Evolutionary conservation across 495 filamentous ascomycete species (phyloP).

Genomic region (Penicillium paxilli): DNA sequence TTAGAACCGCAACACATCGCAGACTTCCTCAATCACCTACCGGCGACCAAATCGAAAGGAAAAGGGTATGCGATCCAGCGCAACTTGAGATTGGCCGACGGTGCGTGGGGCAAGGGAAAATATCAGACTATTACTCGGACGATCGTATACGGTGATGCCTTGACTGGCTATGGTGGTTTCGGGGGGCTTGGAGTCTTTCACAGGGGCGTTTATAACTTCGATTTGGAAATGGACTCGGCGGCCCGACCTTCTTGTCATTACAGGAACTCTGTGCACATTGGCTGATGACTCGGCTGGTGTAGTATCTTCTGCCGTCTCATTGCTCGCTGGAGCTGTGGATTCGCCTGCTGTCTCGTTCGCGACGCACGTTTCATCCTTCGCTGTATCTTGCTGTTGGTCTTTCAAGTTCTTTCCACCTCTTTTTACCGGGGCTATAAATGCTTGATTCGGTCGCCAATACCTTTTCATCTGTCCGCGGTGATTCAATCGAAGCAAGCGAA

Average conservation of each 20-base stretch:
- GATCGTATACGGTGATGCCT: not conserved
- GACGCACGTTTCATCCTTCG: not conserved
- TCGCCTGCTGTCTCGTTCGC: not conserved
- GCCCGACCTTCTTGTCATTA: not conserved
- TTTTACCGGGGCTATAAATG: not conserved
- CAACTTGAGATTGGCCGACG: not conserved
- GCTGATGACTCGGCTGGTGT: not conserved
- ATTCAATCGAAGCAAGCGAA: not conserved
- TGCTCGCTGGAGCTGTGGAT: not conserved
- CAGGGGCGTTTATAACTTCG: not conserved
- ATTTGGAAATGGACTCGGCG: conserved; percentile 1
- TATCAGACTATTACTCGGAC: not conserved
- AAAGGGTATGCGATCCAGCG: not conserved
- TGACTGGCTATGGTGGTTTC: not conserved
- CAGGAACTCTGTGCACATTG: not conserved
- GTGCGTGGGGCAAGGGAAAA: not conserved
- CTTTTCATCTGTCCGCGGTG: not conserved
- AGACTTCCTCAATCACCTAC: not conserved
- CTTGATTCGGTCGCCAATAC: conserved; percentile 2
- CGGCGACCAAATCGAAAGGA: not conserved
- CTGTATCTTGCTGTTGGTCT: not conserved
- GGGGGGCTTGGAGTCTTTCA: not conserved
- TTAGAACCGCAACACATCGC: not conserved
- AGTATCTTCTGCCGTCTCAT: not conserved
- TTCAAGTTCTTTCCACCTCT: not conserved